Percentiles rank a stretch among this genome's conserved stretches.
Evolutionary conservation across 805 yeast genomes (phyloP).

Genomic region (Candida broadrunensis): DNA sequence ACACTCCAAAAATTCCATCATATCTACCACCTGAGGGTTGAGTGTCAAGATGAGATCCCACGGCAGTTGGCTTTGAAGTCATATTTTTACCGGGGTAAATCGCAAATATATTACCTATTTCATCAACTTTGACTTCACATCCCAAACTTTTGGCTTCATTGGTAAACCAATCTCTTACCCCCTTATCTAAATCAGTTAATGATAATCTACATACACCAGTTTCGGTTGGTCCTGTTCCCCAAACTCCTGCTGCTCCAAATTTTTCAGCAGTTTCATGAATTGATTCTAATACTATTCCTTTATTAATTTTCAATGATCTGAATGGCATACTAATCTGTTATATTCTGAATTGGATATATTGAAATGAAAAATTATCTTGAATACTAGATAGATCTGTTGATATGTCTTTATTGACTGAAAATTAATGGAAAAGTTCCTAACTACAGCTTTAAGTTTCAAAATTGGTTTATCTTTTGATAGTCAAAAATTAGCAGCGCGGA

Average conservation of each 20-base stretch:
- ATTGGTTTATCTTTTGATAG: too few relatives aligned
- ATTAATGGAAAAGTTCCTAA: too few relatives aligned
- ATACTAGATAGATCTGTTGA: too few relatives aligned
- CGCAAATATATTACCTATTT: slow-evolving; percentile 69
- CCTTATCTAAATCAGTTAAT: slow-evolving; percentile 58
- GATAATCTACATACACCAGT: slow-evolving; percentile 71
- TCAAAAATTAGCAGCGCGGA: too few relatives aligned
- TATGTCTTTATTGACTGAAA: too few relatives aligned
- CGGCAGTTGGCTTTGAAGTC: slow-evolving; percentile 53
- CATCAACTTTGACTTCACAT: slow-evolving; percentile 57
- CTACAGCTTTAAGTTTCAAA: too few relatives aligned
- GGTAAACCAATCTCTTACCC: slow-evolving; percentile 65
- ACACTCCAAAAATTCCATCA: slow-evolving; percentile 70
- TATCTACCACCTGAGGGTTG: slow-evolving; percentile 79
- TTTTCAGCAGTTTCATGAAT: slow-evolving; percentile 55
- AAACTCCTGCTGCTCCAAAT: slow-evolving; percentile 61
- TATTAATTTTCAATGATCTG: not conserved
- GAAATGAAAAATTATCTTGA: too few relatives aligned
- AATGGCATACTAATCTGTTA: not conserved
- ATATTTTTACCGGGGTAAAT: slow-evolving; percentile 54
- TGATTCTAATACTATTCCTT: slow-evolving; percentile 49
- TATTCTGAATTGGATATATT: too few relatives aligned
- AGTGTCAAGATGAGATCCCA: slow-evolving; percentile 74
- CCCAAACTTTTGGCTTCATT: slow-evolving; percentile 51
- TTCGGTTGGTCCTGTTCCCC: slow-evolving; percentile 56